Evolutionary conservation across 352 stramenopile genomes (phyloP).

Genomic region (Globisporangium yorkense): DNA sequence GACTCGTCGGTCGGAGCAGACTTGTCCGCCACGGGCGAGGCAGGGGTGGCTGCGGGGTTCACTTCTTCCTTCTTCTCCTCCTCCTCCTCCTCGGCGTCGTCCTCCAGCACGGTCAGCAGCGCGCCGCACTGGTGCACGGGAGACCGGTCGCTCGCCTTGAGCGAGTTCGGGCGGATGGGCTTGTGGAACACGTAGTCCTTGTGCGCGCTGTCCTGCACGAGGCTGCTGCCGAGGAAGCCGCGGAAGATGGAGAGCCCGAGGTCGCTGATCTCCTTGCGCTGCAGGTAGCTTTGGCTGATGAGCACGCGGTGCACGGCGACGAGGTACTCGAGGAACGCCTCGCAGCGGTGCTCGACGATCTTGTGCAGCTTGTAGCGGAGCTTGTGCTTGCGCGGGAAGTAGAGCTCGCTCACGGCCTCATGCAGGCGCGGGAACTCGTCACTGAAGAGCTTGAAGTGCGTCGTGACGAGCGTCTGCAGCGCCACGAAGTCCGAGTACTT

Average conservation of each 20-base stretch:
- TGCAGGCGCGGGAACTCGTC: slow-evolving; percentile 47
- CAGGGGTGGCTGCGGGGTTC: slow-evolving; percentile 1
- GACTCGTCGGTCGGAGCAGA: slow-evolving; percentile 20
- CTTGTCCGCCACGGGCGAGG: slow-evolving; percentile 6
- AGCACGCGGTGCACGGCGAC: slow-evolving; percentile 55
- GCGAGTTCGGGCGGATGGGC: slow-evolving; percentile 37
- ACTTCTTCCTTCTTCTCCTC: slow-evolving; percentile 13
- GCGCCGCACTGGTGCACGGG: slow-evolving; percentile 59
- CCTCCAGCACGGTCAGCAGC: slow-evolving; percentile 55
- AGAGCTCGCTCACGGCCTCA: slow-evolving; percentile 38
- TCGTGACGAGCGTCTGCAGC: slow-evolving; percentile 40
- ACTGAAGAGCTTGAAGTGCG: slow-evolving; percentile 50
- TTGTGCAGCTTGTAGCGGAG: slow-evolving; percentile 46
- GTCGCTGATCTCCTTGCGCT: slow-evolving; percentile 46
- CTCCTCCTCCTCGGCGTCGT: slow-evolving; percentile 29
- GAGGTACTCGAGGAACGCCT: slow-evolving; percentile 63
- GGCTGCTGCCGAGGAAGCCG: slow-evolving; percentile 54
- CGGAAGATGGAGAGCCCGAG: slow-evolving; percentile 61
- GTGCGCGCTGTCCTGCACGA: slow-evolving; percentile 50
- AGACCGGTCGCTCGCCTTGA: slow-evolving; percentile 35
- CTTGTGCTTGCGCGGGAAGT: slow-evolving; percentile 68
- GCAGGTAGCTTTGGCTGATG: slow-evolving; percentile 53
- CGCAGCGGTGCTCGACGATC: slow-evolving; percentile 52
- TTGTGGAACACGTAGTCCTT: slow-evolving; percentile 52
- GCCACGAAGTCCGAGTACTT: slow-evolving; percentile 60